These are phyloP conservation scores for Geosmithia putterillii DNA, from an alignment of 2,329 filamentous ascomycete species.

Conservation along the genomic window DNA sequence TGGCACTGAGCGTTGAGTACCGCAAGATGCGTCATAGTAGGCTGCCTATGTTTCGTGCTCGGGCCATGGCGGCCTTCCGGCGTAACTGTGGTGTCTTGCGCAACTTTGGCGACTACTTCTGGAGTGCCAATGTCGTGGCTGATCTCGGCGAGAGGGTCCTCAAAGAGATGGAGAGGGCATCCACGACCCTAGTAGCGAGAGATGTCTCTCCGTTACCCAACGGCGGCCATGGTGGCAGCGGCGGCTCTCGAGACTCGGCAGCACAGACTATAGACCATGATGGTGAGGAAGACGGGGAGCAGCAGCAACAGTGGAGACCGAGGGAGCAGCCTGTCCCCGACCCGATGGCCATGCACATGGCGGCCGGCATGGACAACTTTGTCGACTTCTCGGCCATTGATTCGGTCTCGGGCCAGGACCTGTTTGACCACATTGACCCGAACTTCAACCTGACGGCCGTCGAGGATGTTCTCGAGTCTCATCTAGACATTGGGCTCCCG, in stretches of 20 bases:
- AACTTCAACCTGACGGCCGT: constrained; percentile 40
- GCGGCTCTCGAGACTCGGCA: background rate
- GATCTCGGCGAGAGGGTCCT: constrained; percentile 42
- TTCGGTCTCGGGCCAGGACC: constrained; percentile 33
- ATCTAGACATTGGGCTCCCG: constrained; percentile 39
- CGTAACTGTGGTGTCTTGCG: constrained; percentile 40
- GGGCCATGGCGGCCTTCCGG: constrained; percentile 42
- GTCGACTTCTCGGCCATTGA: constrained; percentile 30
- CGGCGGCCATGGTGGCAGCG: background rate
- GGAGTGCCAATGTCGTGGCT: constrained; percentile 41
- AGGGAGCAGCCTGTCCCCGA: constrained; percentile 11
- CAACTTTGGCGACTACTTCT: constrained; percentile 43
- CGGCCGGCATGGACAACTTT: constrained; percentile 16
- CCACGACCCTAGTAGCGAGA: constrained; percentile 28
- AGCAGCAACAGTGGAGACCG: constrained; percentile 7
- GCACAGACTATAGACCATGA: background rate
- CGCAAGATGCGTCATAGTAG: constrained; percentile 51
- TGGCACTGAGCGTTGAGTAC: constrained; percentile 50
- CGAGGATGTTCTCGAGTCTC: constrained; percentile 40
- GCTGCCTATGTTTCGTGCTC: constrained; percentile 42
- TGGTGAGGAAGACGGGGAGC: background rate
- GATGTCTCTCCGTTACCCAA: constrained; percentile 15
- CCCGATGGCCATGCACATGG: constrained; percentile 12
- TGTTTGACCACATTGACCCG: constrained; percentile 43
- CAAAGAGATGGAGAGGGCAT: constrained; percentile 42